Evolutionary conservation across 169 alveolate genomes (phyloP).

Genomic region (Cryptosporidium tyzzeri): DNA sequence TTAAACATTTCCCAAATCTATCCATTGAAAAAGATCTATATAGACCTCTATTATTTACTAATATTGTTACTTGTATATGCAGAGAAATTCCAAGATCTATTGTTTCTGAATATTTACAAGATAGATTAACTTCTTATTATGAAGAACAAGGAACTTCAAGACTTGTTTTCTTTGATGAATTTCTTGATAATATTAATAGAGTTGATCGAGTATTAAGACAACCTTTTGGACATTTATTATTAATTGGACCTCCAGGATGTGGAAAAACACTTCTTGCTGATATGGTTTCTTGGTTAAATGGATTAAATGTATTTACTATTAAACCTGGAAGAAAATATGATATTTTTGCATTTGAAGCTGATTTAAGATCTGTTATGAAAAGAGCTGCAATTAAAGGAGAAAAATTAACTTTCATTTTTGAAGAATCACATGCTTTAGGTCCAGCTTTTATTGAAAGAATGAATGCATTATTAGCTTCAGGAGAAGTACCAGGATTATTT

Average conservation of each 20-base stretch:
- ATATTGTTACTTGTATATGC: conserved; percentile 78
- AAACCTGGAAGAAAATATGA: conserved; percentile 96
- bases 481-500: conserved; percentile 98
- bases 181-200: conserved; percentile 95
- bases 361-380: conserved; percentile 95
- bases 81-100: conserved; percentile 65
- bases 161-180: conserved; percentile 94
- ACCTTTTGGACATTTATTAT: conserved; percentile 96
- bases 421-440: conserved; percentile 96
- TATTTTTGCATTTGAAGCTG: conserved; percentile 95
- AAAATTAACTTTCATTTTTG: conserved; percentile 96
- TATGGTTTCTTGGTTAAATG: conserved; percentile 97
- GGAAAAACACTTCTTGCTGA: conserved; percentile 96
- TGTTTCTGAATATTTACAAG: conserved; percentile 72
- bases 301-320: conserved; percentile 94
- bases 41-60: conserved; percentile 89
- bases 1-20: conserved; percentile 84
- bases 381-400: conserved; percentile 98
- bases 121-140: conserved; percentile 89
- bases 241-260: conserved; percentile 98
- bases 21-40: conserved; percentile 80
- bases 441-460: conserved; percentile 98
- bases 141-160: conserved; percentile 96
- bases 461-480: conserved; percentile 99
- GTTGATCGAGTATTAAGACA: conserved; percentile 97